phyloP scores from a whole-genome alignment of 306 rosid species.

The Fragaria vesca region DNA sequence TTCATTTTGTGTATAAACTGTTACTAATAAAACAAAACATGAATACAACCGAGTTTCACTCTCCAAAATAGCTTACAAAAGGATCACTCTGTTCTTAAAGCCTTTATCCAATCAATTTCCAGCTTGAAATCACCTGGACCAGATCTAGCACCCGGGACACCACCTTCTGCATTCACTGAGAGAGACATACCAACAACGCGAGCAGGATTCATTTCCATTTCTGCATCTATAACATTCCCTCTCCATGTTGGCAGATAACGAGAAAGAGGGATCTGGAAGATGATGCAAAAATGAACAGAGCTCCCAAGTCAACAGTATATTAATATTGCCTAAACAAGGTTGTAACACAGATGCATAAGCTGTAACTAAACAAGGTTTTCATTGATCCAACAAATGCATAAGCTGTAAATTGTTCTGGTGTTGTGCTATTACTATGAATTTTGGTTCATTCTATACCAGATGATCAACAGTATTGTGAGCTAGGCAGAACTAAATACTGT shows the following conservation, averaged over 20 bases:
- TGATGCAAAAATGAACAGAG: neutral
- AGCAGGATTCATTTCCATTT: slow-evolving; percentile 85
- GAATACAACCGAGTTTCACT: slow-evolving; percentile 25
- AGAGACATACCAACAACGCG: slow-evolving; percentile 83
- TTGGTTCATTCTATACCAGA: neutral
- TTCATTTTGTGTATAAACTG: neutral
- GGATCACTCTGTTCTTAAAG: slow-evolving; percentile 52
- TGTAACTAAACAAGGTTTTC: neutral
- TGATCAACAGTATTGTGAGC: neutral
- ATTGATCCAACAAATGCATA: neutral
- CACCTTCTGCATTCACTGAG: slow-evolving; percentile 87
- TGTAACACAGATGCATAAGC: neutral
- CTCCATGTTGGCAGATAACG: slow-evolving; percentile 93
- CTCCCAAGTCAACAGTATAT: neutral
- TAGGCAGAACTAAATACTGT: neutral
- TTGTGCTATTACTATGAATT: neutral
- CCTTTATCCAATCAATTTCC: slow-evolving; percentile 85
- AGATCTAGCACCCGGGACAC: slow-evolving; percentile 65
- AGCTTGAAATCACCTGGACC: slow-evolving; percentile 90
- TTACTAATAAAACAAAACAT: neutral
- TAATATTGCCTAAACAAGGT: neutral
- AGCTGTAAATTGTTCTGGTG: neutral
- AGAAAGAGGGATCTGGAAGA: slow-evolving; percentile 75
- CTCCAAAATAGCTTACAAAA: neutral
- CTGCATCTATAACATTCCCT: slow-evolving; percentile 72